Percentiles rank a stretch among this genome's conserved stretches.
Conservation (phyloP, 768 basidiomycete species). For the Suillus fuscotomentosus region DNA sequence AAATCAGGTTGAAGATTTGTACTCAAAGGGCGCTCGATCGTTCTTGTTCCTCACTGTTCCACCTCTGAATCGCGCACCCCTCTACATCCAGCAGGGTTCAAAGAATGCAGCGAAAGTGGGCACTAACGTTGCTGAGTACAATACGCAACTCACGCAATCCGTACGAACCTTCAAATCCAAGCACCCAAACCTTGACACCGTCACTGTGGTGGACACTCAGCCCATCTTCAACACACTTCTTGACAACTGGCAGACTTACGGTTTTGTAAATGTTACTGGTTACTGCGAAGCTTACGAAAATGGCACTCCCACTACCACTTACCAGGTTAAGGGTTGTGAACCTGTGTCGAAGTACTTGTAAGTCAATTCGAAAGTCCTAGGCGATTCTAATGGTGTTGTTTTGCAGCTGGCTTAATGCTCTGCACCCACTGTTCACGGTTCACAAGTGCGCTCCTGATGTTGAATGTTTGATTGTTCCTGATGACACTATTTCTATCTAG, state of each 20-base stretch:
- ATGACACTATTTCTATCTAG: slow-evolving; percentile 26
- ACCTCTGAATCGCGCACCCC: slow-evolving; percentile 54
- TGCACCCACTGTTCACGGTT: slow-evolving; percentile 63
- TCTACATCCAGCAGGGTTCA: slow-evolving; percentile 43
- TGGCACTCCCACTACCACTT: slow-evolving; percentile 51
- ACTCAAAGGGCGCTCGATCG: slow-evolving; percentile 50
- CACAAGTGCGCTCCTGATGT: slow-evolving; percentile 45
- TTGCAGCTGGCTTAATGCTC: slow-evolving; percentile 55
- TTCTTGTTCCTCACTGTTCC: slow-evolving; percentile 66
- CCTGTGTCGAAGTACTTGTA: slow-evolving; percentile 68
- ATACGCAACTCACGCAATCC: slow-evolving; percentile 40
- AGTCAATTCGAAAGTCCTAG: slow-evolving; percentile 22
- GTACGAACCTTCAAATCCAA: slow-evolving; percentile 39
- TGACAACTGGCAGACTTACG: slow-evolving; percentile 49
- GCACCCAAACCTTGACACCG: slow-evolving; percentile 42
- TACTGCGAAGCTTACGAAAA: slow-evolving; percentile 59
- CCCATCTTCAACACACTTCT: slow-evolving; percentile 59
- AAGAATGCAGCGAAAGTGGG: slow-evolving; percentile 27
- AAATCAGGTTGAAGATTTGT: slow-evolving; percentile 19
- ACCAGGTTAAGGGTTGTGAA: slow-evolving; percentile 55
- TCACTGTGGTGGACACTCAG: slow-evolving; percentile 51
- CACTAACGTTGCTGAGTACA: slow-evolving; percentile 46
- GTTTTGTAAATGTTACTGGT: slow-evolving; percentile 58
- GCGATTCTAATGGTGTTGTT: not conserved
- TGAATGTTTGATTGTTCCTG: not conserved